Percentiles rank a stretch among this genome's conserved stretches.
Conservation (phyloP, 495 filamentous ascomycete genomes). For the Hypoxylon cercidicola region DNA sequence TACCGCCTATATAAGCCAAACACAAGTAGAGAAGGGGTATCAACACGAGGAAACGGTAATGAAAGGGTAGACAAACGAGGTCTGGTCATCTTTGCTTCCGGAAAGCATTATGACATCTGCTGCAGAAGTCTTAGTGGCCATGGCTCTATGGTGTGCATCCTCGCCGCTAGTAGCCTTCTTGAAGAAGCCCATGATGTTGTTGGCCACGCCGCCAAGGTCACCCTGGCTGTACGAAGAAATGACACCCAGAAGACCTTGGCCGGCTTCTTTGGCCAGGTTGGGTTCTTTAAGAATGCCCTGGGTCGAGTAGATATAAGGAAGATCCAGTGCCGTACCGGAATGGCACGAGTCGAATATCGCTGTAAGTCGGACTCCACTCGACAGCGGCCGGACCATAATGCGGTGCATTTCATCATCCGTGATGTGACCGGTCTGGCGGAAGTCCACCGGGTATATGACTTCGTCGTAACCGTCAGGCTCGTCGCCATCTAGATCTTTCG, state of each 20-base stretch:
- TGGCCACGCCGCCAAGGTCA: slow-evolving; percentile 85
- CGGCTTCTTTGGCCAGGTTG: slow-evolving; percentile 97
- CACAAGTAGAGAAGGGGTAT: slow-evolving; percentile 21
- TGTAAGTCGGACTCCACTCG: slow-evolving; percentile 87
- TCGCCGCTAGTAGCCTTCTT: slow-evolving; percentile 92
- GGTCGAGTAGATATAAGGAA: slow-evolving; percentile 97
- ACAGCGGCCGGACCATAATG: slow-evolving; percentile 89
- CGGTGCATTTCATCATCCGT: slow-evolving; percentile 99
- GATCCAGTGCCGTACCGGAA: slow-evolving; percentile 93
- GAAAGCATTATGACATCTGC: slow-evolving; percentile 99
- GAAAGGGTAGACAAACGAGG: slow-evolving; percentile 75
- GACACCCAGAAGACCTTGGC: slow-evolving; percentile 88
- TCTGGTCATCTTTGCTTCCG: slow-evolving; percentile 95
- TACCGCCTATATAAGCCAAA: neutral
- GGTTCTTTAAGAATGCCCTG: slow-evolving; percentile 97
- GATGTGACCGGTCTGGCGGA: slow-evolving; percentile 88
- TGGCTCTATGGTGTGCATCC: slow-evolving; percentile 78
- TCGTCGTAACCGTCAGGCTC: slow-evolving; percentile 97
- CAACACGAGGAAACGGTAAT: slow-evolving; percentile 38
- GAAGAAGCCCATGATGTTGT: slow-evolving; percentile 83
- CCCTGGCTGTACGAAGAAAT: slow-evolving; percentile 91
- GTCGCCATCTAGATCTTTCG: slow-evolving; percentile 93
- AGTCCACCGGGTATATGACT: slow-evolving; percentile 98
- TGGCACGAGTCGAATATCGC: slow-evolving; percentile 99
- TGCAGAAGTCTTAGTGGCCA: slow-evolving; percentile 90